Evolutionary conservation across 768 basidiomycete genomes (phyloP).

Genomic region (Coprinopsis cinerea): DNA sequence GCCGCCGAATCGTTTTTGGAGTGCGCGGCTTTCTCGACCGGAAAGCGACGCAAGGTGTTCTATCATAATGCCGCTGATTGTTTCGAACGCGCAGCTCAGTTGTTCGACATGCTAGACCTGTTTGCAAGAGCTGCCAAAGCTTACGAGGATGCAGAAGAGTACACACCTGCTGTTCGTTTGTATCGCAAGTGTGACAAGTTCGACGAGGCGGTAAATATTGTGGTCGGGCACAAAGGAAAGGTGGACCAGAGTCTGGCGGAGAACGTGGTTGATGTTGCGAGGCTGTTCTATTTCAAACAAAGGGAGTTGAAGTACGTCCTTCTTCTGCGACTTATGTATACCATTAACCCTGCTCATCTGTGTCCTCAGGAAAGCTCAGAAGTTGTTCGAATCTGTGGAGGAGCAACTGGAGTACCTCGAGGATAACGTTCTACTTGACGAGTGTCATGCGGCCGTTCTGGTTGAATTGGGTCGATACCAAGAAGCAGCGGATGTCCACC

Average conservation of each 20-base stretch:
- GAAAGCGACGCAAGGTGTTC: conserved; percentile 1
- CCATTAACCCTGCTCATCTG: neutral
- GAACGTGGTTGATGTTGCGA: conserved; percentile 37
- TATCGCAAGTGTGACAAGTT: conserved; percentile 47
- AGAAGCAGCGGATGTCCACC: conserved; percentile 50
- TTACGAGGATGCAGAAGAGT: conserved; percentile 7
- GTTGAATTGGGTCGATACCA: conserved; percentile 31
- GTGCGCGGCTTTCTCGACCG: neutral
- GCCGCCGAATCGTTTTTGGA: conserved; percentile 5
- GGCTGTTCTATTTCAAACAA: conserved; percentile 38
- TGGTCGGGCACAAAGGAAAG: conserved; percentile 26
- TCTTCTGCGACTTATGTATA: neutral
- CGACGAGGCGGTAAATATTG: conserved; percentile 45
- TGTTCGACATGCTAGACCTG: conserved; percentile 35
- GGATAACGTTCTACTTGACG: conserved; percentile 38
- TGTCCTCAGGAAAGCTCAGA: conserved; percentile 34
- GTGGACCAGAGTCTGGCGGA: conserved; percentile 28
- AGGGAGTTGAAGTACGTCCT: conserved; percentile 28
- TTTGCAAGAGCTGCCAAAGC: conserved; percentile 35
- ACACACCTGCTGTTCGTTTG: conserved; percentile 17
- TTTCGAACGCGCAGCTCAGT: conserved; percentile 41
- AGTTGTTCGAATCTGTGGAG: conserved; percentile 45
- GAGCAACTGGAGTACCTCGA: conserved; percentile 54
- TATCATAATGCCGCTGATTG: conserved; percentile 27
- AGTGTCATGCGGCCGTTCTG: conserved; percentile 40